These are phyloP conservation scores for Prunella vulgaris DNA, from an alignment of 257 asterid genomes.

Conservation along the genomic window DNA sequence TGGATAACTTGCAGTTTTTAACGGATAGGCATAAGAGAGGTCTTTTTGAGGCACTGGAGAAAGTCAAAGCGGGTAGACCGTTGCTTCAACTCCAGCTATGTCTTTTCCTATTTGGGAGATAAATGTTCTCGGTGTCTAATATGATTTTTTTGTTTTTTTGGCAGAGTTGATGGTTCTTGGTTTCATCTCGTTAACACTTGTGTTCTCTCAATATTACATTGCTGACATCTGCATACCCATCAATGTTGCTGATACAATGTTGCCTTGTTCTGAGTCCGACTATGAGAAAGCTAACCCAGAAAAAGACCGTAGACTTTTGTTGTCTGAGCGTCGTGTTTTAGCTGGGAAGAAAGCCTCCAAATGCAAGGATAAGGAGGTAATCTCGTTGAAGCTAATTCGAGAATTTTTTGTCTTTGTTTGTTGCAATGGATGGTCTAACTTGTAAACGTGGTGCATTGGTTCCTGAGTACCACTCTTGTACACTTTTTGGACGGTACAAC, in stretches of 20 bases:
- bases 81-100: background rate
- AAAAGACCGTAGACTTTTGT: constrained; percentile 48
- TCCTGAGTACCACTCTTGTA: background rate
- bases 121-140: constrained; percentile 6
- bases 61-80: constrained; percentile 77
- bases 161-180: constrained; percentile 98
- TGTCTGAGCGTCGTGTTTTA: constrained; percentile 55
- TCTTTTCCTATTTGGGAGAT: no score
- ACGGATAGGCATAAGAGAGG: constrained; percentile 77
- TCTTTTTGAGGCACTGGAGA: constrained; percentile 85
- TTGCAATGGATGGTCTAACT: background rate
- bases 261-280: constrained; percentile 49
- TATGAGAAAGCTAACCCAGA: background rate
- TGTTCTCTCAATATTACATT: constrained; percentile 81
- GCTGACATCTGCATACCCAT: constrained; percentile 79
- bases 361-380: constrained; percentile 49
- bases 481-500: background rate
- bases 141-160: constrained; percentile 17
- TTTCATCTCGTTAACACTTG: constrained; percentile 78
- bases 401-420: background rate
- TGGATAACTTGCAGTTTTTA: constrained; percentile 50
- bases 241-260: constrained; percentile 59
- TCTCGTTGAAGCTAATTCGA: background rate
- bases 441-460: background rate
- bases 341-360: constrained; percentile 28